phyloP scores from a whole-genome alignment of 495 filamentous ascomycete genomes.

The Hypoxylon rickii region DNA sequence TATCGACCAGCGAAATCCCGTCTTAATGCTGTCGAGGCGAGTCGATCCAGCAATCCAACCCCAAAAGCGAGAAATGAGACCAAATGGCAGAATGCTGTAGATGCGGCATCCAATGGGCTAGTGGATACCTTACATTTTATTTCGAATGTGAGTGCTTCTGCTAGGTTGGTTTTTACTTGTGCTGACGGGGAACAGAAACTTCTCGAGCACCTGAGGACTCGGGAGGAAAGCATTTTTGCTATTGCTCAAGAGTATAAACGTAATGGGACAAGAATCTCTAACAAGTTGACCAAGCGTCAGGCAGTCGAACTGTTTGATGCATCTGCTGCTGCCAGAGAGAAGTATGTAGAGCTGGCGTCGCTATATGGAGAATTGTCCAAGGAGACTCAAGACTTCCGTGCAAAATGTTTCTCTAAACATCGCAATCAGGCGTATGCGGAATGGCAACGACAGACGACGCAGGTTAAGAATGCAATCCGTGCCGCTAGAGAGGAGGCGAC shows the following conservation, averaged over 20 bases:
- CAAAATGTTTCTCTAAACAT: constrained; percentile 14
- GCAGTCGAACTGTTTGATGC: constrained; percentile 10
- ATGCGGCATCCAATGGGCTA: constrained; percentile 17
- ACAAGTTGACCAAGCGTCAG: constrained; percentile 15
- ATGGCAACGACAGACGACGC: constrained; percentile 19
- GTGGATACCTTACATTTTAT: constrained; percentile 27
- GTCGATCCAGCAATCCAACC: not conserved
- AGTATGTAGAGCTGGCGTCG: constrained; percentile 11
- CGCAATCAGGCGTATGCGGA: constrained; percentile 20
- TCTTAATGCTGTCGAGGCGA: not conserved
- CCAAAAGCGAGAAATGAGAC: constrained; percentile 1
- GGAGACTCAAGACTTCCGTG: constrained; percentile 14
- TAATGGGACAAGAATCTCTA: constrained; percentile 14
- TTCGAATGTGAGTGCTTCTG: constrained; percentile 10
- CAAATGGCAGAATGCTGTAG: constrained; percentile 24
- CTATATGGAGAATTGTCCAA: constrained; percentile 23
- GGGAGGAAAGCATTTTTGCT: constrained; percentile 20
- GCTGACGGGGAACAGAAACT: constrained; percentile 12
- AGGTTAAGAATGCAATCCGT: constrained; percentile 16
- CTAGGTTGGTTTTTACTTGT: not conserved
- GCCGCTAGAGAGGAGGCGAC: constrained; percentile 15
- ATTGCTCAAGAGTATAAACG: constrained; percentile 24
- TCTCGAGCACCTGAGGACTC: constrained; percentile 23
- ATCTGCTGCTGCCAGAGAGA: constrained; percentile 9
- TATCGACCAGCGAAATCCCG: not conserved